Evolutionary conservation across 345 rosid species (phyloP).

Genomic region (Dipteronia dyeriana): DNA sequence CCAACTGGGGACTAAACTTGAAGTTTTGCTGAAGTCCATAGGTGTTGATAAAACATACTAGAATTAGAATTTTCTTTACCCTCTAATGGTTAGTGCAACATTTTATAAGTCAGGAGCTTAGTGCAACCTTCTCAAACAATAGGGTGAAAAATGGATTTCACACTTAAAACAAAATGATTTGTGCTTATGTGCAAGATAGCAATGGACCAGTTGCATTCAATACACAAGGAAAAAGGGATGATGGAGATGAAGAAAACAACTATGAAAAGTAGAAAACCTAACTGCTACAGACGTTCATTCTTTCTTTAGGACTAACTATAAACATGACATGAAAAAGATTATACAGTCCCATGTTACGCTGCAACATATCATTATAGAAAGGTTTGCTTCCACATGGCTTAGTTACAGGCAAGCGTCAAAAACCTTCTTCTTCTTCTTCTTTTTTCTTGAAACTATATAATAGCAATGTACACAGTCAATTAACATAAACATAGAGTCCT

Average conservation of each 20-base stretch:
- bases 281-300: not conserved
- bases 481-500: not conserved
- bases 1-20: not conserved
- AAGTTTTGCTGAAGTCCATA: not conserved
- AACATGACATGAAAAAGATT: not conserved
- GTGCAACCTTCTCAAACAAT: not conserved
- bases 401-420: conserved; percentile 10
- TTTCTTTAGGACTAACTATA: not conserved
- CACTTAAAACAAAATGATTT: not conserved
- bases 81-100: not conserved
- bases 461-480: not conserved
- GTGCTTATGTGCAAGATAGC: not conserved
- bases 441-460: not conserved
- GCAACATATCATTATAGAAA: not conserved
- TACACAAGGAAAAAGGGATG: not conserved
- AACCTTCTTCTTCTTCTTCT: not conserved
- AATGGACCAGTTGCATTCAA: not conserved
- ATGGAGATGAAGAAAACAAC: not conserved
- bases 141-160: not conserved
- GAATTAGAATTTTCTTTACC: conserved; percentile 5
- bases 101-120: not conserved
- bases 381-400: not conserved
- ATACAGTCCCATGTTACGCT: not conserved
- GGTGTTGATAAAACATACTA: not conserved
- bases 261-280: not conserved